Base-by-base conservation (phyloP, 768 basidiomycete species). In the Sarcodon sp. region DNA sequence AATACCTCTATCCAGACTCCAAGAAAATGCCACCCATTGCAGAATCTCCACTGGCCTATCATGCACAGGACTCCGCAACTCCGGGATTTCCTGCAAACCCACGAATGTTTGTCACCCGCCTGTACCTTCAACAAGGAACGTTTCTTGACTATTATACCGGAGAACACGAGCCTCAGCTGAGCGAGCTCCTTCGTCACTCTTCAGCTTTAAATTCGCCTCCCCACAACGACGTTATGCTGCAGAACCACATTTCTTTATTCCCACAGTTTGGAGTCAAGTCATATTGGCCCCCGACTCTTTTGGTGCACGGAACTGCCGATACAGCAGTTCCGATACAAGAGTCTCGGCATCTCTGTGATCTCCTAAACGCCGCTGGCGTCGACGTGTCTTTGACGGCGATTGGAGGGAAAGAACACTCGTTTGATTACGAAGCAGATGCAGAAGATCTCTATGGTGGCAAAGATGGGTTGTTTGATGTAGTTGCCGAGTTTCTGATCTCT, bases 61-160 rank as follows among this genome's bases (percentile, higher is more conserved):
- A 74, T 53, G 66, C 71, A 0, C 49, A 58, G 6, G 65, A 65
- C 15, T 66, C 71, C 16, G 62, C 57, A 7, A 77, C 68, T 2
- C 78, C 80, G 0, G 77, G 78, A 11, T 76, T 70, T 53, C 79
- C 80, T 4, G 72, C 76, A 1, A 79, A 80, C 54, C 75, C 76
- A 4, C 73, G 81, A 38, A 79, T 77, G 78, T 64, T 71, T 13
- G 64, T 83, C 38, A 59, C 68, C 11, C 69, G 77, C 4, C 61
- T 83, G 8, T 80, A 76, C 50, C 62, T 80, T 16, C 82, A 85
- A 57, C 64, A 75, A 13, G 83, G 80, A 13, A 57, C 56, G 3
- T 73, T 64, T 41, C 54, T 82, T 1, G 80, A 84, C 59, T 81
- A 80, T 53, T 75, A 70, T 54, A 77, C 79, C 0, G 69, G 69